A percentile compares a stretch with the other conserved stretches of the same genome.
phyloP scores from a whole-genome alignment of 2,329 filamentous ascomycete species.

The Stagonosporopsis cucurbitacearum region DNA sequence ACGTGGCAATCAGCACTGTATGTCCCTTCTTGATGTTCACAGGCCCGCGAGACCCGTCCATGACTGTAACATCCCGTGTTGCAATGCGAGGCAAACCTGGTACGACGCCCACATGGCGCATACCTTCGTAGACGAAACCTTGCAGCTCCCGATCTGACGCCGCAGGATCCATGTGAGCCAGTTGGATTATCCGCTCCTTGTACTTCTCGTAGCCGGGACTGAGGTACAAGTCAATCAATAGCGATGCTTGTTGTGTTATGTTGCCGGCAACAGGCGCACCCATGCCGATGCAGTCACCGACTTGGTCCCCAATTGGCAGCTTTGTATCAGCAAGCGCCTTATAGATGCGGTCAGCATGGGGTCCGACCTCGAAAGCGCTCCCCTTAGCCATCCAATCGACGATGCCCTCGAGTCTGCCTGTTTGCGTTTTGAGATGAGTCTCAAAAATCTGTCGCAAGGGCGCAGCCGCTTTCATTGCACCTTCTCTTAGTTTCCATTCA shows the following conservation, averaged over 20 bases:
- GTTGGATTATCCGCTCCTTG: conserved; percentile 59
- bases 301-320: conserved; percentile 56
- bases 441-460: conserved; percentile 70
- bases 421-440: conserved; percentile 69
- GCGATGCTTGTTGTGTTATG: conserved; percentile 60
- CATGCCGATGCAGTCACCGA: conserved; percentile 59
- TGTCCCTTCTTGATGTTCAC: conserved; percentile 52
- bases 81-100: conserved; percentile 61
- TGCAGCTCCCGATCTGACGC: conserved; percentile 64
- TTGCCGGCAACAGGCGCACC: conserved; percentile 59
- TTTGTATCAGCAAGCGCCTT: conserved; percentile 56
- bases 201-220: conserved; percentile 58
- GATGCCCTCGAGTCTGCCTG: conserved; percentile 60
- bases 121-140: conserved; percentile 62
- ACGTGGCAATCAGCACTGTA: conserved; percentile 50
- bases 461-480: conserved; percentile 60
- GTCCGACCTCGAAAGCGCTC: conserved; percentile 64
- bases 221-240: conserved; percentile 62
- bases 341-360: conserved; percentile 60
- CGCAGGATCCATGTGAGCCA: conserved; percentile 54
- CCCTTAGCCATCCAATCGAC: conserved; percentile 54
- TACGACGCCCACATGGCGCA: conserved; percentile 60
- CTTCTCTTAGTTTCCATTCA: conserved; percentile 58
- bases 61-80: conserved; percentile 54
- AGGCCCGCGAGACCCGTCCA: conserved; percentile 57